Percentiles rank a stretch among this genome's conserved stretches.
phyloP scores from a whole-genome alignment of 768 basidiomycete species.

The Suillus tomentosus region DNA sequence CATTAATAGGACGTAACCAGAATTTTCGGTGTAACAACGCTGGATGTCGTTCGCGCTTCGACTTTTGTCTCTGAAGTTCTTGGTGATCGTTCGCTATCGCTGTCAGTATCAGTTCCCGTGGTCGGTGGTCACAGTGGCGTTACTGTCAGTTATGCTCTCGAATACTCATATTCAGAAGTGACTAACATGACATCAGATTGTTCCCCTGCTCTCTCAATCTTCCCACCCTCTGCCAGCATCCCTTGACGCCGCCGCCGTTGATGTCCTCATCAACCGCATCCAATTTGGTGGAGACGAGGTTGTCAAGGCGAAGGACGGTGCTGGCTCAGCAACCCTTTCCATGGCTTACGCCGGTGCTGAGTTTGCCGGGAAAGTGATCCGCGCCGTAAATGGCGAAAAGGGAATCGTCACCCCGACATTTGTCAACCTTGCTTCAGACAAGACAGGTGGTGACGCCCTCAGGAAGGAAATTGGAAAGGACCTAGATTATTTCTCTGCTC shows the following conservation, averaged over 20 bases:
- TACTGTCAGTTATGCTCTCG: conserved; percentile 52
- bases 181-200: conserved; percentile 55
- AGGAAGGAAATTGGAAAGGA: conserved; percentile 74
- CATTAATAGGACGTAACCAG: conserved; percentile 43
- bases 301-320: conserved; percentile 93
- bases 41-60: conserved; percentile 97
- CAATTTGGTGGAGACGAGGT: conserved; percentile 98
- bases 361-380: conserved; percentile 82
- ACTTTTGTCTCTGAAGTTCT: conserved; percentile 88
- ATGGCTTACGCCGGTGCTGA: conserved; percentile 96
- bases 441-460: conserved; percentile 69
- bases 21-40: conserved; percentile 95
- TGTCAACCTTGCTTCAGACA: conserved; percentile 76
- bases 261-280: conserved; percentile 77
- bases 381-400: conserved; percentile 86
- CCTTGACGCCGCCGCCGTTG: conserved; percentile 48
- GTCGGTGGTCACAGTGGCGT: conserved; percentile 95
- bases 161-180: conserved; percentile 6
- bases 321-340: conserved; percentile 92
- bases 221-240: conserved; percentile 71
- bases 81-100: conserved; percentile 60
- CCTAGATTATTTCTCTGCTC: conserved; percentile 87
- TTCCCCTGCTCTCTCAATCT: conserved; percentile 91
- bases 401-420: conserved; percentile 84
- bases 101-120: conserved; percentile 78